phyloP scores from a whole-genome alignment of 331 rosid genomes.

The Cucumis variabilis region DNA sequence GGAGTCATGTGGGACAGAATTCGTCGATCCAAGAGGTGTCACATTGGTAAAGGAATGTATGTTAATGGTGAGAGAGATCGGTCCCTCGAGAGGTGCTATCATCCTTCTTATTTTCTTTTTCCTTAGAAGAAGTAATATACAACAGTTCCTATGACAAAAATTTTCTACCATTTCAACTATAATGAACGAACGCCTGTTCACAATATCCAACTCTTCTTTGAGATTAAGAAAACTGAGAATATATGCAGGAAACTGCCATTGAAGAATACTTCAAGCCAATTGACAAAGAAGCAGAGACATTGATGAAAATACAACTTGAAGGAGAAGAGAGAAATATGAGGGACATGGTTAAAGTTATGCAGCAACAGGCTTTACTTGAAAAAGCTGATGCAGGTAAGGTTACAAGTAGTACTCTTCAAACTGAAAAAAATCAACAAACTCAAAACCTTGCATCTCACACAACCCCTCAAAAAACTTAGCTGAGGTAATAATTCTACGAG shows the following conservation, averaged over 20 bases:
- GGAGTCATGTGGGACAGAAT: neutral
- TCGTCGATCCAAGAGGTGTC: neutral
- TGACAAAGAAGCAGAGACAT: slow-evolving; percentile 65
- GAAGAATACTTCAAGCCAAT: slow-evolving; percentile 91
- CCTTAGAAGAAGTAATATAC: neutral
- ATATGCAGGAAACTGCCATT: slow-evolving; percentile 71
- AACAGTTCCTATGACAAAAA: neutral
- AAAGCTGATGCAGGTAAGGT: slow-evolving; percentile 47
- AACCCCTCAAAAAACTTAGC: slow-evolving; percentile 43
- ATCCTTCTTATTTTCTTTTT: neutral
- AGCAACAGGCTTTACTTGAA: slow-evolving; percentile 61
- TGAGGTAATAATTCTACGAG: slow-evolving; percentile 36
- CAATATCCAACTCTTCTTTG: neutral
- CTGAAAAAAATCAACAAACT: slow-evolving; percentile 38
- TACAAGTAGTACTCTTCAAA: slow-evolving; percentile 34
- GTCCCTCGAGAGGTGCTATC: neutral
- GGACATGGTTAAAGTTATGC: slow-evolving; percentile 63
- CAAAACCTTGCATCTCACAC: slow-evolving; percentile 43
- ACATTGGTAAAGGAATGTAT: neutral
- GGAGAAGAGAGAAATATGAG: slow-evolving; percentile 65
- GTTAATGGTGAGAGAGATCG: neutral
- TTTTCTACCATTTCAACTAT: neutral
- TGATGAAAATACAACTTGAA: slow-evolving; percentile 61
- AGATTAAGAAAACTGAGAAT: slow-evolving; percentile 20
- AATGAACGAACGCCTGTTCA: neutral